A percentile compares a stretch with the other conserved stretches of the same genome.
Evolutionary conservation across 495 filamentous ascomycete species (phyloP).

Genomic region (Aspergillus indologenus): DNA sequence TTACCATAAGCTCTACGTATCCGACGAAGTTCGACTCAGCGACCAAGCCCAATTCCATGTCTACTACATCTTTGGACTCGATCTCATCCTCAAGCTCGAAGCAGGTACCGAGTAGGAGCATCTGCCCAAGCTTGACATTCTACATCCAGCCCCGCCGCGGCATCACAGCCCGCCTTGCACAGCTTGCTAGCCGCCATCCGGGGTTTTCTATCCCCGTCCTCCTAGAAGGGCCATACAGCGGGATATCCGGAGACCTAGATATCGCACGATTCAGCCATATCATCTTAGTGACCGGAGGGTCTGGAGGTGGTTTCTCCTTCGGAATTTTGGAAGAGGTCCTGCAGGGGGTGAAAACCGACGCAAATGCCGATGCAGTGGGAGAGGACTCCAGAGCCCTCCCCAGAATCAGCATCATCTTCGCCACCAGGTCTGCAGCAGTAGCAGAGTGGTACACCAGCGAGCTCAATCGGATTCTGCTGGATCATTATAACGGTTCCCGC

Average conservation of each 20-base stretch:
- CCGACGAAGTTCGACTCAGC: constrained; percentile 6
- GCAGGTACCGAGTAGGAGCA: no score
- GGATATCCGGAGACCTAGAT: constrained; percentile 26
- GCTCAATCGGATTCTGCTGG: constrained; percentile 14
- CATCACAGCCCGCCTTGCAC: constrained; percentile 40
- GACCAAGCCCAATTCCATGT: background rate
- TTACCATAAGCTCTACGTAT: constrained; percentile 48
- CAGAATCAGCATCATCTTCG: constrained; percentile 33
- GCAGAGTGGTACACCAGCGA: constrained; percentile 31
- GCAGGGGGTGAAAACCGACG: no score
- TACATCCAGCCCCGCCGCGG: constrained; percentile 42
- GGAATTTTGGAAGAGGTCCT: constrained; percentile 31
- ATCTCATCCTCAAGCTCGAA: no score
- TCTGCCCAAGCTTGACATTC: constrained; percentile 27
- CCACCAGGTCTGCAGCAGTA: constrained; percentile 27
- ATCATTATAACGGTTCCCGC: background rate
- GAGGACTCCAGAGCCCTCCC: constrained; percentile 13
- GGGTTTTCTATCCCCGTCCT: constrained; percentile 32
- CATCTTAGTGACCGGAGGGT: constrained; percentile 53
- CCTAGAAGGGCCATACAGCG: constrained; percentile 52
- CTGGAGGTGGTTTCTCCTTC: constrained; percentile 51
- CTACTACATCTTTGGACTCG: no score
- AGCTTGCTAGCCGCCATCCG: constrained; percentile 29
- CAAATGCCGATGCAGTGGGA: constrained; percentile 6
- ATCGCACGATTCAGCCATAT: constrained; percentile 32